phyloP scores from a whole-genome alignment of 495 filamentous ascomycete genomes.

The Aspergillus nidulans region DNA sequence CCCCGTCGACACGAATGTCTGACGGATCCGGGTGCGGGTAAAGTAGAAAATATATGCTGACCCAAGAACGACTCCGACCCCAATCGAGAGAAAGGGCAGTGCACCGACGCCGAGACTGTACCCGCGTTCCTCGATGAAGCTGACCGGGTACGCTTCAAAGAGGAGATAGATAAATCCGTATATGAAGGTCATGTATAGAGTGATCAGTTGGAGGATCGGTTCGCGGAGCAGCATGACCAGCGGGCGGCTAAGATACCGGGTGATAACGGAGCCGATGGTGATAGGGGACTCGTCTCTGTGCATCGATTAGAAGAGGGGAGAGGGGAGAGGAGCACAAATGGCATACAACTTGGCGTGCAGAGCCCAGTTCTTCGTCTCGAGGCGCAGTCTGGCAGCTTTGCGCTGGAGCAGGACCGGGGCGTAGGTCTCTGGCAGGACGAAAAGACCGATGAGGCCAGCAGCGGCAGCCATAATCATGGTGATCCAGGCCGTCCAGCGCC shows the following conservation, averaged over 20 bases:
- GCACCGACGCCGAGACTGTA: slow-evolving; percentile 40
- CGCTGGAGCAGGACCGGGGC: slow-evolving; percentile 44
- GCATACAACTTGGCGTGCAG: slow-evolving; percentile 27
- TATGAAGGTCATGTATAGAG: slow-evolving; percentile 34
- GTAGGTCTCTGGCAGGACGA: slow-evolving; percentile 53
- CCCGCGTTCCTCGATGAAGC: slow-evolving; percentile 44
- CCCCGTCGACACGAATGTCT: slow-evolving; percentile 18
- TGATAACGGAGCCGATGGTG: slow-evolving; percentile 30
- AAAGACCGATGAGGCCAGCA: slow-evolving; percentile 35
- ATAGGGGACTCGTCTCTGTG: slow-evolving; percentile 18
- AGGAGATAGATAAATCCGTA: slow-evolving; percentile 38
- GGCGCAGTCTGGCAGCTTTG: slow-evolving; percentile 46
- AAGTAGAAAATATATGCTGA: slow-evolving; percentile 45
- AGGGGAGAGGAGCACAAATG: background rate
- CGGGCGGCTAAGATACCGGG: slow-evolving; percentile 31
- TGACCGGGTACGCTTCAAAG: slow-evolving; percentile 51
- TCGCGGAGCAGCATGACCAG: slow-evolving; percentile 31
- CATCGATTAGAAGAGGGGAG: background rate
- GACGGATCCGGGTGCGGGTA: slow-evolving; percentile 33
- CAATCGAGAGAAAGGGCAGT: slow-evolving; percentile 52
- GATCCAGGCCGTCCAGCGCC: slow-evolving; percentile 58
- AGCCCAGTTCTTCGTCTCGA: slow-evolving; percentile 54
- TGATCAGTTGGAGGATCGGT: slow-evolving; percentile 35
- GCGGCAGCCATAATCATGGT: slow-evolving; percentile 47
- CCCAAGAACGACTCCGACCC: slow-evolving; percentile 43